These are phyloP conservation scores for Colletotrichum cordylinicola DNA, from an alignment of 2,329 filamentous ascomycete species.

Conservation along the genomic window DNA sequence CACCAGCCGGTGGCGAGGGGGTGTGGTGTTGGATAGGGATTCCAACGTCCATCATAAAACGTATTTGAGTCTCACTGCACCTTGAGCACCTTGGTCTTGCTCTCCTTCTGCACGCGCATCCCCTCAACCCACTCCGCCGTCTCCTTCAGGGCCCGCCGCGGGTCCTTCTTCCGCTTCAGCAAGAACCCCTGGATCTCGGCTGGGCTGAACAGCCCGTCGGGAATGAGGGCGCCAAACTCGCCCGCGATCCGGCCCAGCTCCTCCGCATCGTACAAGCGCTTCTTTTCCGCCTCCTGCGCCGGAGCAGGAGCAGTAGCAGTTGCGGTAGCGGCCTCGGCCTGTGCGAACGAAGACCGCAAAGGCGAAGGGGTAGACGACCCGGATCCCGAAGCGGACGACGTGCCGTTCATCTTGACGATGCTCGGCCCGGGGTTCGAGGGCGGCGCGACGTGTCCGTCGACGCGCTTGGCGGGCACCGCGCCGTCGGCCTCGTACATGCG, in stretches of 20 bases:
- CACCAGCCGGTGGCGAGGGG: background rate
- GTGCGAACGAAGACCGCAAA: background rate
- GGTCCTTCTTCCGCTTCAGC: slow-evolving; percentile 66
- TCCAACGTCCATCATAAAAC: background rate
- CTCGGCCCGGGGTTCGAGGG: slow-evolving; percentile 1
- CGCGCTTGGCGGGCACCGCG: slow-evolving; percentile 8
- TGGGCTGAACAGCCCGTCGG: slow-evolving; percentile 57
- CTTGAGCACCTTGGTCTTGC: slow-evolving; percentile 51
- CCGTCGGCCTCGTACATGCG: slow-evolving; percentile 62
- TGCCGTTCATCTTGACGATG: slow-evolving; percentile 1
- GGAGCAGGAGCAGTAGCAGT: background rate
- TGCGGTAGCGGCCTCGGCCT: background rate
- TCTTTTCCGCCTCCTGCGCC: slow-evolving; percentile 1
- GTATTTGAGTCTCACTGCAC: slow-evolving; percentile 44
- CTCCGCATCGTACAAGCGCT: slow-evolving; percentile 26
- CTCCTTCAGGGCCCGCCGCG: slow-evolving; percentile 59
- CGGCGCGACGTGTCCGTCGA: slow-evolving; percentile 7
- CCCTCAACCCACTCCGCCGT: slow-evolving; percentile 59
- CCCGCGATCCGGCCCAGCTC: slow-evolving; percentile 50
- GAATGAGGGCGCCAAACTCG: slow-evolving; percentile 59
- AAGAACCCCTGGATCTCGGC: slow-evolving; percentile 72
- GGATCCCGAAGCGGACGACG: background rate
- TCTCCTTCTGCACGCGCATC: slow-evolving; percentile 54
- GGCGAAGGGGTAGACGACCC: background rate
- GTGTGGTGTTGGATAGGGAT: background rate